Evolutionary conservation across 2,329 filamentous ascomycete species (phyloP).

Genomic region (Aspergillus pseudoglaucus): DNA sequence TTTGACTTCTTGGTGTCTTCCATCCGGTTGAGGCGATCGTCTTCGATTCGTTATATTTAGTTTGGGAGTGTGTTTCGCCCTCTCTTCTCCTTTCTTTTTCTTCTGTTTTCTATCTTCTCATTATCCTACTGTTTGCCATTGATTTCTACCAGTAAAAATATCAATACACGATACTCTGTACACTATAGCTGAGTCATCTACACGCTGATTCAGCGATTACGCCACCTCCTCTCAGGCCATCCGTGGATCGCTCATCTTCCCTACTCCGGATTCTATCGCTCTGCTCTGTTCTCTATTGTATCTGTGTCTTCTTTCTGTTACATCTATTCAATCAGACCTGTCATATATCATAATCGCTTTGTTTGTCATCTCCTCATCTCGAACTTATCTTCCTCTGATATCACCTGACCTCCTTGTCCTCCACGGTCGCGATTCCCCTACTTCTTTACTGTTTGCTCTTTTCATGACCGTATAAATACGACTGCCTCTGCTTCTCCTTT

Average conservation of each 20-base stretch:
- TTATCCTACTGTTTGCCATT: not conserved
- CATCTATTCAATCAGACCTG: slow-evolving; percentile 9
- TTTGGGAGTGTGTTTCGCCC: too few species aligned
- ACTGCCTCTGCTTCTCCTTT: not conserved
- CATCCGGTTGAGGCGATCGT: too few species aligned
- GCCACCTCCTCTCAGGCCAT: not conserved
- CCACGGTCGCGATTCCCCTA: too few species aligned
- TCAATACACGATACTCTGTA: not conserved
- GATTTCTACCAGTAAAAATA: not conserved
- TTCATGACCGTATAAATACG: too few species aligned
- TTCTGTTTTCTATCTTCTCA: not conserved
- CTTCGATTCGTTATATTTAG: too few species aligned
- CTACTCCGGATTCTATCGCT: not conserved
- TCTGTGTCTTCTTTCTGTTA: not conserved
- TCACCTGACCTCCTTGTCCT: too few species aligned
- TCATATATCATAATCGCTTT: slow-evolving; percentile 7
- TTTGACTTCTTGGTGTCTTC: not conserved
- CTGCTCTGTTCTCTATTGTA: not conserved
- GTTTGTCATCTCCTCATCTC: slow-evolving; percentile 8
- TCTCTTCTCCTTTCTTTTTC: not conserved
- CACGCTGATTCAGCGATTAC: slow-evolving; percentile 1
- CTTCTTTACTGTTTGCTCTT: too few species aligned
- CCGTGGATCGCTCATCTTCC: not conserved
- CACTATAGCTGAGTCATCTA: not conserved
- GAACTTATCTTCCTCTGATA: slow-evolving; percentile 1